Evolutionary conservation across 2,329 filamentous ascomycete species (phyloP).

Genomic region (Verticillium nubilum): DNA sequence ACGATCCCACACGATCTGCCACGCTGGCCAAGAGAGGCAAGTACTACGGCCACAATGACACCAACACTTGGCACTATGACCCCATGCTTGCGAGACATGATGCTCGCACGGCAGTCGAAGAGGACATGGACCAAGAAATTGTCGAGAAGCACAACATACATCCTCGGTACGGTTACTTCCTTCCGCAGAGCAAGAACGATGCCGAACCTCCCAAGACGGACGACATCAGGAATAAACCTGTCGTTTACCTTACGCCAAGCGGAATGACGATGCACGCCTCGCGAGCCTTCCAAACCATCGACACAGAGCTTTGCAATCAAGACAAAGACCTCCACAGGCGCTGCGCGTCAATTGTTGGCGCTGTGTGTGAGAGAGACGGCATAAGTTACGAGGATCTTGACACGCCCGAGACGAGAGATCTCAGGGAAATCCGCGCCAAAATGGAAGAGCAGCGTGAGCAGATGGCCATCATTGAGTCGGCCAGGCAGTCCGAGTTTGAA

Average conservation of each 20-base stretch:
- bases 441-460: not conserved
- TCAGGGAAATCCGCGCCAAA: slow-evolving; percentile 17
- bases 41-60: slow-evolving; percentile 49
- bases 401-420: slow-evolving; percentile 24
- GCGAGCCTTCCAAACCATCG: slow-evolving; percentile 21
- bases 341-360: slow-evolving; percentile 25
- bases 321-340: slow-evolving; percentile 6
- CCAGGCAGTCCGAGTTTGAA: not conserved
- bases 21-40: slow-evolving; percentile 47
- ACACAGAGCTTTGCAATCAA: not conserved
- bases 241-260: slow-evolving; percentile 43
- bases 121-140: slow-evolving; percentile 45
- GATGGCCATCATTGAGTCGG: not conserved
- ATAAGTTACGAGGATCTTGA: slow-evolving; percentile 28
- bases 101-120: slow-evolving; percentile 38
- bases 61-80: slow-evolving; percentile 48
- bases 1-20: slow-evolving; percentile 48
- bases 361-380: slow-evolving; percentile 29
- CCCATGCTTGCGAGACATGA: slow-evolving; percentile 49
- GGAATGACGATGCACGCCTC: slow-evolving; percentile 45
- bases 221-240: slow-evolving; percentile 39
- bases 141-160: slow-evolving; percentile 46
- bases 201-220: slow-evolving; percentile 31
- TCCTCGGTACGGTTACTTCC: slow-evolving; percentile 47
- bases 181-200: slow-evolving; percentile 41